These are phyloP conservation scores for Cylindrodendrum hubeiense DNA, from an alignment of 2,329 filamentous ascomycete species.

Conservation along the genomic window DNA sequence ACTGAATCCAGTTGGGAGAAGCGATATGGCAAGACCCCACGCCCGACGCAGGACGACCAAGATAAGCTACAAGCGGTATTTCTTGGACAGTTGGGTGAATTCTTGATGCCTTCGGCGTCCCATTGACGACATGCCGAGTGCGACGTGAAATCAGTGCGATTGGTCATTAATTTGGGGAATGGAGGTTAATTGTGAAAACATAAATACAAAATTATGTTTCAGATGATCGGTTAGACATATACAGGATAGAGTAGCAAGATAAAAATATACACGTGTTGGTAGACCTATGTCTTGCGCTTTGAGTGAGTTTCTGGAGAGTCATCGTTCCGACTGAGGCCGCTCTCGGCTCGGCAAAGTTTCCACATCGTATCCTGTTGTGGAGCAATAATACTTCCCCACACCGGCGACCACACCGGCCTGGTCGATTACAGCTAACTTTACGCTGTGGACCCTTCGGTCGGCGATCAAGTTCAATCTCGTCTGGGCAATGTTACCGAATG, in stretches of 20 bases:
- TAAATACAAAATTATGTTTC: not conserved
- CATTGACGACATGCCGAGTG: not conserved
- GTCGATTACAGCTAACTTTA: no score
- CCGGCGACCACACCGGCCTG: no score
- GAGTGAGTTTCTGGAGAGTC: no score
- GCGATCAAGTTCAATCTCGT: not conserved
- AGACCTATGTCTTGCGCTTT: no score
- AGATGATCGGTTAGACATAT: no score
- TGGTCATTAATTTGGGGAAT: no score
- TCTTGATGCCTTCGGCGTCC: constrained; percentile 2
- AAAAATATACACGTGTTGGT: no score
- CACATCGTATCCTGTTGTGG: not conserved
- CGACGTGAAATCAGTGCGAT: accelerated
- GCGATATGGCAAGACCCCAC: not conserved
- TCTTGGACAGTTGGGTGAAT: constrained; percentile 3
- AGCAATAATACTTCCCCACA: not conserved
- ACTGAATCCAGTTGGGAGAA: constrained; percentile 16
- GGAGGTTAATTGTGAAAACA: no score
- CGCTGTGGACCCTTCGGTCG: not conserved
- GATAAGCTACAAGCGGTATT: not conserved
- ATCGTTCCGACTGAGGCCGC: no score
- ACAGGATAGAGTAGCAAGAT: no score
- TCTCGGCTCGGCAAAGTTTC: not conserved
- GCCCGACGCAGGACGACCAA: constrained; percentile 14
- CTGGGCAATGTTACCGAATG: not conserved